Conservation (phyloP, 2,329 filamentous ascomycete species). For the Exophiala mesophila region DNA sequence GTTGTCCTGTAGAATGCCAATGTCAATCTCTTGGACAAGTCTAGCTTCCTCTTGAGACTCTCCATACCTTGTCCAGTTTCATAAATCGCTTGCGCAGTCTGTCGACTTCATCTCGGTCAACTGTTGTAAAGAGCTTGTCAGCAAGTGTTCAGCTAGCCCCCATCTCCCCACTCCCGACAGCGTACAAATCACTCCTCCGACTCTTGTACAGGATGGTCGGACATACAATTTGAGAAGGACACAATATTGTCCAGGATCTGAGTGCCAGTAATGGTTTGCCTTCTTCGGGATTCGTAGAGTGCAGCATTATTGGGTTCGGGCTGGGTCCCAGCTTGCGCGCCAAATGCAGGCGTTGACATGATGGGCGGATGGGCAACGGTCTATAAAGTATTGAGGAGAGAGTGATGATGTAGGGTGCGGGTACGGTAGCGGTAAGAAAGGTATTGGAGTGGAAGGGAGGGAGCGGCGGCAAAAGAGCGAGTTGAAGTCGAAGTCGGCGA, state of each 20-base stretch:
- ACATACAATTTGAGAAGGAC: conserved; percentile 88
- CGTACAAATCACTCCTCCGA: neutral
- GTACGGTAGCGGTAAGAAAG: neutral
- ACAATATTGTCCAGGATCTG: conserved; percentile 91
- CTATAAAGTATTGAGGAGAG: neutral
- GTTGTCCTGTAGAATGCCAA: conserved; percentile 92
- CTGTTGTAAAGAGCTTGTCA: conserved; percentile 44
- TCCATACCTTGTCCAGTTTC: conserved; percentile 88
- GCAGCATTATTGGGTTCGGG: conserved; percentile 41
- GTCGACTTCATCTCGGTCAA: conserved; percentile 96
- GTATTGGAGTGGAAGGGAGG: neutral
- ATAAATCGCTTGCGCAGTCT: conserved; percentile 94
- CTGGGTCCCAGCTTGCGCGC: conserved; percentile 34
- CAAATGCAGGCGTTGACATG: conserved; percentile 39
- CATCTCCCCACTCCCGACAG: neutral
- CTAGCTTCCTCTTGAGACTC: too few relatives aligned
- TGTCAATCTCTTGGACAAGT: too few relatives aligned
- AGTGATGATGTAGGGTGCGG: neutral
- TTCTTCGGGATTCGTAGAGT: conserved; percentile 40
- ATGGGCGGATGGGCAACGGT: conserved; percentile 21
- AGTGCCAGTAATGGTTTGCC: conserved; percentile 47
- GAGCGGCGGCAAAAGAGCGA: neutral
- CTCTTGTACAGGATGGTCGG: too few relatives aligned
- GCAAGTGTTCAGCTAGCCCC: conserved; percentile 8
- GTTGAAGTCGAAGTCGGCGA: neutral